Evolutionary conservation across 768 basidiomycete species (phyloP).

Genomic region (Pleurotus ostreatus): DNA sequence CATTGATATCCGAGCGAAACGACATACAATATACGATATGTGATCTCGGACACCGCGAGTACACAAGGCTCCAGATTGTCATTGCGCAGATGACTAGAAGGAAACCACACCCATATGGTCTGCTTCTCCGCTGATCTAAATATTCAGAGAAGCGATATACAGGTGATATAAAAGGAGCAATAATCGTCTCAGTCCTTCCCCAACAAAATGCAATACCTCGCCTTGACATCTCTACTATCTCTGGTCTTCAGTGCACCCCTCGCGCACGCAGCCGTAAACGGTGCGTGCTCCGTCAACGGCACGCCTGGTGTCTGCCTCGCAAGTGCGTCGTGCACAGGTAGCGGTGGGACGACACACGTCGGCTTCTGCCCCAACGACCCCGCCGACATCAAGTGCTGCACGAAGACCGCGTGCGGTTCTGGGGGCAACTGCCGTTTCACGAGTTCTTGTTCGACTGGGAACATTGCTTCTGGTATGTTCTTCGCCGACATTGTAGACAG

Average conservation of each 20-base stretch:
- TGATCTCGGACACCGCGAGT: too few species aligned
- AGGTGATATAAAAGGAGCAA: too few species aligned
- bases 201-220: neutral
- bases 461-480: constrained; percentile 17
- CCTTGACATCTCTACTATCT: neutral
- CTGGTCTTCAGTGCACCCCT: neutral
- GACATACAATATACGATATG: too few species aligned
- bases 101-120: too few species aligned
- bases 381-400: constrained; percentile 12
- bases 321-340: constrained; percentile 5
- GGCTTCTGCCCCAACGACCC: constrained; percentile 10
- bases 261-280: constrained; percentile 10
- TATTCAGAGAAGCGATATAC: too few species aligned
- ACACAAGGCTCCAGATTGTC: too few species aligned
- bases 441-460: constrained; percentile 8
- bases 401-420: constrained; percentile 8
- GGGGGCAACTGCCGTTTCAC: constrained; percentile 10
- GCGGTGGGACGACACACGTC: constrained; percentile 6
- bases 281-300: constrained; percentile 7
- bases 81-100: too few species aligned
- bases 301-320: constrained; percentile 9
- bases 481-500: neutral
- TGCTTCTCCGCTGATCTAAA: too few species aligned
- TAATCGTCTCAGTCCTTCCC: too few species aligned
- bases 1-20: too few species aligned